Base-by-base conservation (phyloP, 2,329 filamentous ascomycete species). In the Teratosphaeria pseudoeucalypti region DNA sequence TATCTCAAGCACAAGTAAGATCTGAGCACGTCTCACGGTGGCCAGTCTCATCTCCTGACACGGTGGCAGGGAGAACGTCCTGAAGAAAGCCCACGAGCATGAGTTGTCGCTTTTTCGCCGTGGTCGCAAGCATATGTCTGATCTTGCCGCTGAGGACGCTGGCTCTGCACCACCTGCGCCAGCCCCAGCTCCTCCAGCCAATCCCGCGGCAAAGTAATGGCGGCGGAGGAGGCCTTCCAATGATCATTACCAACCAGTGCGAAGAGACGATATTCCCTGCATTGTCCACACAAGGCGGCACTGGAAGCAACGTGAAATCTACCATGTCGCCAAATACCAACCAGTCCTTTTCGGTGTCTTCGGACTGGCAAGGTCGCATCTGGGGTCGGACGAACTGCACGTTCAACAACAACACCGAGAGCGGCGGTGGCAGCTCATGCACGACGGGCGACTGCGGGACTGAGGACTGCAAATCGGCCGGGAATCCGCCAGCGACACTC, bases 311-410 rank as follows among this genome's bases (percentile, higher is more conserved):
- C 11, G 84, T 82, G 23, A 90, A 70, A 9, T 94, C 92, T 69
- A 80, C 84, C 67, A 79, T 92, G 39, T 69, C 73, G 1, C 71
- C 82, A 2, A 84, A 86, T 53, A 76, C 80, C 37, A 84, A 80
- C 58, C 82, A 74, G 62, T 80, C 81, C 52, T 76, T 91, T 61
- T 84, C 80, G 57, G 88, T 94, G 27, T 82, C 85, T 11, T 77
- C 81, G 56, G 83, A 90, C 65, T 95, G 89, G 90, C 85, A 89
- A 70, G 90, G 90, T 10, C 83, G 90, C 58, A 78, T 94, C 32
- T 94, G 89, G 90, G 90, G 85, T 12, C 80, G 90, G 58, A 92
- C 89, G 19, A 94, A 94, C 70, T 95, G 90, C 75, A 88, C 82
- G 47, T 90, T 91, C 72, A 80, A 84, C 55, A 87, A 85, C 1